Percentiles rank a stretch among this genome's conserved stretches.
Evolutionary conservation across 2,329 filamentous ascomycete genomes (phyloP).

Genomic region (Cladophialophora chaetospira): DNA sequence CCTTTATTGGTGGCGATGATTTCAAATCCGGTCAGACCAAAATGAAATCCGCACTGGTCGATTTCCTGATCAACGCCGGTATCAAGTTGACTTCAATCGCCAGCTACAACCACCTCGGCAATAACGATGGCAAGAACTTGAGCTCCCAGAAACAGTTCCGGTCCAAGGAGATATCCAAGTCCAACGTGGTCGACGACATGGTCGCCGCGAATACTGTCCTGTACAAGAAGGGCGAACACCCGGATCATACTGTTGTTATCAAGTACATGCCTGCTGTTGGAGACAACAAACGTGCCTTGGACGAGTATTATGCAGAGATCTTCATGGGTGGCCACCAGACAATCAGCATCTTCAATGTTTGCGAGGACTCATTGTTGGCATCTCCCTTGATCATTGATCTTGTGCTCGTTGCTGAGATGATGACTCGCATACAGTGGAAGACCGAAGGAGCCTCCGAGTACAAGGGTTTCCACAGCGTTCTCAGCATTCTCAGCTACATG

Average conservation of each 20-base stretch:
- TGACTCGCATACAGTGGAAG: constrained; percentile 97
- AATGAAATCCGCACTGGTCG: constrained; percentile 99
- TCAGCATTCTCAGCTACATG: constrained; percentile 99
- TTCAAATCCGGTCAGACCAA: constrained; percentile 99
- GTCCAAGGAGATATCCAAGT: constrained; percentile 99
- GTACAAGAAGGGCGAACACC: constrained; percentile 90
- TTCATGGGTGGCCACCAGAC: constrained; percentile 99
- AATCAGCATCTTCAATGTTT: constrained; percentile 97
- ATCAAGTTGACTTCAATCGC: constrained; percentile 99
- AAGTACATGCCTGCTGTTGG: constrained; percentile 99
- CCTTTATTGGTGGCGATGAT: constrained; percentile 96
- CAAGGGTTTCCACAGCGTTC: constrained; percentile 93
- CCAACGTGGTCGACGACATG: constrained; percentile 99
- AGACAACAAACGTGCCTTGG: constrained; percentile 97
- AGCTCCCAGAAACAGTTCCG: constrained; percentile 98
- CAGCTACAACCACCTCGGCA: constrained; percentile 98
- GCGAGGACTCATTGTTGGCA: constrained; percentile 94
- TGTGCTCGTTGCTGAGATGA: constrained; percentile 90
- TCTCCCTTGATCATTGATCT: constrained; percentile 97
- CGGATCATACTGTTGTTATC: constrained; percentile 98
- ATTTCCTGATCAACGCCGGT: constrained; percentile 97
- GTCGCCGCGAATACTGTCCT: constrained; percentile 91
- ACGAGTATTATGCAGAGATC: constrained; percentile 99
- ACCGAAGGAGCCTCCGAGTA: constrained; percentile 64
- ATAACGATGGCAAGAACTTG: constrained; percentile 99